Base-by-base conservation (phyloP, 2,329 filamentous ascomycete species). In the Trichoderma aggressivum region DNA sequence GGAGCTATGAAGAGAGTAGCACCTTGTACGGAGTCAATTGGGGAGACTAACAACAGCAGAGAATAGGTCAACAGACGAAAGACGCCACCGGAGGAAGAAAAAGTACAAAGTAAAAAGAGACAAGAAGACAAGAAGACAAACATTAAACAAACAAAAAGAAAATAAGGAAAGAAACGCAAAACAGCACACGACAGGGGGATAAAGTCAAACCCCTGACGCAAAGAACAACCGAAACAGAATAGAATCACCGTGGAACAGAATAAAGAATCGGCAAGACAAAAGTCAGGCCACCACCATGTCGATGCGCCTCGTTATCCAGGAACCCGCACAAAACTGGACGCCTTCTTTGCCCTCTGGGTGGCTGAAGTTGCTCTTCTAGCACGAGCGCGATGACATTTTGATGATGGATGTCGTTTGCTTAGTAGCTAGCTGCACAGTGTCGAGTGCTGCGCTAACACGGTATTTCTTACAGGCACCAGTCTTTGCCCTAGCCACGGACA, bases 21-120 rank as follows among this genome's bases (percentile, higher is more conserved):
- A 68, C 39, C 16, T 68, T 28, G 65, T 26, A 68, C 56, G 65
- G 65, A 60, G 65, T 68, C 65, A 50, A 36, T 59, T 59, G 55
- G 55, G 43, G 26, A 59, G n/a, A n/a, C 55, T 67, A 56, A 28
- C 64, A 67, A 47, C 64, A 47, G 7, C 18, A 63, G 21, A 32
- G 32, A 26, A 59, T 34, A 32, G 55, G 55, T 26, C 59, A 26
- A 62, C 28, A 50, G 43, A 50, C 43, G n/a, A n/a, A 24, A 36
- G 21, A 21, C 11, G 43, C 43, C 43, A 24, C 43, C 43, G 8
- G 7, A 10, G 10, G 21, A 34, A 24, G 11, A 24, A 18, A 32
- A n/a, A n/a, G n/a, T n/a, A n/a, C n/a, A 30, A 47, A 32, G 8
- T 12, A 7, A 32, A 30, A 47, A 8, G 2, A 10, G 8, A 5